Conservation (phyloP, 805 yeast species). For the Jamesozyma spencerorum region DNA sequence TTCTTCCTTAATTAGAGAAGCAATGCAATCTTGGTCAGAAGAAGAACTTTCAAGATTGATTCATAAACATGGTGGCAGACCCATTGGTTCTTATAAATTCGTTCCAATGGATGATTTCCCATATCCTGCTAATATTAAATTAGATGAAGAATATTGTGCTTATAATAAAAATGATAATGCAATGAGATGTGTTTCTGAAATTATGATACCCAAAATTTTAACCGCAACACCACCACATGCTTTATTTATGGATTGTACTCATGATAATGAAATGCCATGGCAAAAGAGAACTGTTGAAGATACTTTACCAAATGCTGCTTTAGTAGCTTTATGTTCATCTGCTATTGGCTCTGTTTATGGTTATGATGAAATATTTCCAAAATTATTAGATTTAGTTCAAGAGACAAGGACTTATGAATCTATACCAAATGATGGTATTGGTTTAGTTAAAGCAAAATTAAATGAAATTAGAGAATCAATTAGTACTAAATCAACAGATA, state of each 20-base stretch:
- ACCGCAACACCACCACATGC: conserved; percentile 80
- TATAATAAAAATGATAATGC: conserved; percentile 12
- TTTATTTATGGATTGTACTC: conserved; percentile 94
- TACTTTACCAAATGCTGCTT: conserved; percentile 88
- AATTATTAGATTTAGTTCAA: conserved; percentile 65
- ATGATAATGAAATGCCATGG: conserved; percentile 83
- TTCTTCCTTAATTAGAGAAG: conserved; percentile 84
- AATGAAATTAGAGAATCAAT: conserved; percentile 49
- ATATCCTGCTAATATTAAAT: conserved; percentile 47
- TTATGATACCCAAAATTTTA: conserved; percentile 58
- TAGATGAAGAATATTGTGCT: conserved; percentile 24
- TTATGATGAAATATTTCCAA: conserved; percentile 85
- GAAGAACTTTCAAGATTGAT: conserved; percentile 77
- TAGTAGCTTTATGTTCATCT: conserved; percentile 85
- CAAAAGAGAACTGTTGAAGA: conserved; percentile 91
- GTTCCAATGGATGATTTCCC: conserved; percentile 67
- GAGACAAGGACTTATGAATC: conserved; percentile 59
- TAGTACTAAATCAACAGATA: conserved; percentile 38
- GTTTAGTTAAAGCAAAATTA: conserved; percentile 54
- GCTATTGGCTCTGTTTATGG: conserved; percentile 94
- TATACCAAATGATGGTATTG: conserved; percentile 49
- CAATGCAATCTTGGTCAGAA: conserved; percentile 93
- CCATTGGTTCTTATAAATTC: conserved; percentile 85
- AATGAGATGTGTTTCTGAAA: conserved; percentile 41
- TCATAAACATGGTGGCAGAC: conserved; percentile 90